Conservation (phyloP, 805 yeast genomes). For the Wickerhamomyces canadensis region DNA sequence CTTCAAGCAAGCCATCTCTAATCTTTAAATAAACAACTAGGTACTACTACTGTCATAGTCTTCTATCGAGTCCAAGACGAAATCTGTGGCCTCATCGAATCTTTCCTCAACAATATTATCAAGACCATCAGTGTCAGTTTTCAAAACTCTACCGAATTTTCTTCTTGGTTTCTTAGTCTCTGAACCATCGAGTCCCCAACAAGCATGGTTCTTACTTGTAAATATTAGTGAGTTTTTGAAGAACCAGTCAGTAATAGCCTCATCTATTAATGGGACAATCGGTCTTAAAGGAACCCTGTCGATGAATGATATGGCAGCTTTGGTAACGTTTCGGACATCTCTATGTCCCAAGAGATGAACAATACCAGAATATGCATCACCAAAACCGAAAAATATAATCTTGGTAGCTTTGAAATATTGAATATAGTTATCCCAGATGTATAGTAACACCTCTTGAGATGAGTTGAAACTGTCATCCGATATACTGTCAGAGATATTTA, state of each 20-base stretch:
- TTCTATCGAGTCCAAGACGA: slow-evolving; percentile 72
- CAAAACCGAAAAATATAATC: slow-evolving; percentile 78
- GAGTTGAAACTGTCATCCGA: slow-evolving; percentile 47
- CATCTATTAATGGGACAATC: slow-evolving; percentile 83
- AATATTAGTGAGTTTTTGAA: slow-evolving; percentile 80
- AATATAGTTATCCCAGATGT: slow-evolving; percentile 88
- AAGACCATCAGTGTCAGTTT: slow-evolving; percentile 65
- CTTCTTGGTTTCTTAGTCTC: slow-evolving; percentile 72
- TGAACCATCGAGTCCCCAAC: slow-evolving; percentile 60
- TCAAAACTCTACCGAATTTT: slow-evolving; percentile 85
- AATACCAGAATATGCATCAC: slow-evolving; percentile 83
- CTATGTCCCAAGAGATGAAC: slow-evolving; percentile 87
- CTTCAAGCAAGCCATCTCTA: too few relatives aligned
- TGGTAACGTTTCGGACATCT: slow-evolving; percentile 55
- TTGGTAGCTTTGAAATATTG: slow-evolving; percentile 68
- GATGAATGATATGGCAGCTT: slow-evolving; percentile 65
- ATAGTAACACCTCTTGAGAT: slow-evolving; percentile 71
- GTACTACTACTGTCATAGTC: slow-evolving; percentile 47
- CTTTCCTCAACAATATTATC: slow-evolving; percentile 74
- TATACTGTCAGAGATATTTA: slow-evolving; percentile 61
- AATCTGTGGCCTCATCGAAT: slow-evolving; percentile 82
- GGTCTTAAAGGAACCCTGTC: slow-evolving; percentile 69
- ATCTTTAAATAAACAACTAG: too few relatives aligned
- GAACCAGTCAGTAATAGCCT: slow-evolving; percentile 87
- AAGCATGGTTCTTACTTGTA: slow-evolving; percentile 65